These are phyloP conservation scores for Petasospora rhodanensis DNA, from an alignment of 1,139 yeast species.

Conservation along the genomic window DNA sequence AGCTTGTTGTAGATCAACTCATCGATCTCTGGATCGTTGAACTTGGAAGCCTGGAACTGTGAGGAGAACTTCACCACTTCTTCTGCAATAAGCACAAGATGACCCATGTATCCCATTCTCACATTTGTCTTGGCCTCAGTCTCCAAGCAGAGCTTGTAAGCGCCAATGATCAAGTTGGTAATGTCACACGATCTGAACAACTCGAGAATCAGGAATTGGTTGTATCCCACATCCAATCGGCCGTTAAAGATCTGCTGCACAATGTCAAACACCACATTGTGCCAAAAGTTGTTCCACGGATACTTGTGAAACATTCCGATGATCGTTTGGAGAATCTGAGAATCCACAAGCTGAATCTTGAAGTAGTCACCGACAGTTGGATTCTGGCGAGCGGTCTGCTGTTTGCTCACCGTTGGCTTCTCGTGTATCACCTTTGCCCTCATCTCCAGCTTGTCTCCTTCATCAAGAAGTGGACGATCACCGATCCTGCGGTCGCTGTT, in stretches of 20 bases:
- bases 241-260: conserved; percentile 96
- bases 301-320: conserved; percentile 84
- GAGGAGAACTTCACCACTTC: conserved; percentile 86
- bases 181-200: conserved; percentile 74
- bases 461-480: conserved; percentile 12
- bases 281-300: conserved; percentile 97
- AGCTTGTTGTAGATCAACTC: conserved; percentile 29
- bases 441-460: conserved; percentile 2
- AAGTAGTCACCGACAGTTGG: conserved; percentile 89
- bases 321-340: conserved; percentile 72
- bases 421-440: too few relatives aligned
- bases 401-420: conserved; percentile 9
- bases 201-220: conserved; percentile 81
- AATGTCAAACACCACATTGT: conserved; percentile 94
- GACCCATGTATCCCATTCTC: conserved; percentile 96
- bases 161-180: conserved; percentile 79
- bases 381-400: conserved; percentile 36
- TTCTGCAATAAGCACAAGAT: conserved; percentile 88
- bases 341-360: conserved; percentile 81
- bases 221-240: conserved; percentile 83
- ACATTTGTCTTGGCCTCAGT: conserved; percentile 56
- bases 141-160: conserved; percentile 70
- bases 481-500: conserved; percentile 6
- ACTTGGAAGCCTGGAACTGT: conserved; percentile 28
- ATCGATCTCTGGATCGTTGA: conserved; percentile 23